These are phyloP conservation scores for Calocybe gangraenosa DNA, from an alignment of 768 basidiomycete genomes.

Conservation along the genomic window DNA sequence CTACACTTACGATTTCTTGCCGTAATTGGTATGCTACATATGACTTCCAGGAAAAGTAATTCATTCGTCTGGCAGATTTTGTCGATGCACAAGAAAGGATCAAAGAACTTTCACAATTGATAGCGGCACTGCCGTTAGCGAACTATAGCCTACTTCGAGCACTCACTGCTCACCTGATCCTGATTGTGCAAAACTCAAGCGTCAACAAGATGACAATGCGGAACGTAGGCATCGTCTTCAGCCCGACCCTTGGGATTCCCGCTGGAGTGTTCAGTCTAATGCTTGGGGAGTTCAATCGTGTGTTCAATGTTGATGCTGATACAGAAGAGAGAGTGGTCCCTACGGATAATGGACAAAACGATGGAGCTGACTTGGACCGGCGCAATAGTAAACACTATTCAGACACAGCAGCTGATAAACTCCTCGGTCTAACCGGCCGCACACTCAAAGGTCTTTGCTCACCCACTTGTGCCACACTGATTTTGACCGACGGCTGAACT, in stretches of 20 bases:
- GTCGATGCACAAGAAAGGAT: constrained; percentile 87
- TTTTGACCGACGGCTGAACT: constrained; percentile 16
- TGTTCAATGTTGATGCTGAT: constrained; percentile 76
- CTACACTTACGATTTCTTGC: constrained; percentile 87
- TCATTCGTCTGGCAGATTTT: constrained; percentile 54
- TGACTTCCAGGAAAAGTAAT: constrained; percentile 3
- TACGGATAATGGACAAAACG: constrained; percentile 22
- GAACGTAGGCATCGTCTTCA: constrained; percentile 98
- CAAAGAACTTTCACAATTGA: constrained; percentile 78
- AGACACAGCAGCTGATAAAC: constrained; percentile 76
- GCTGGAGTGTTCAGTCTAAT: constrained; percentile 95
- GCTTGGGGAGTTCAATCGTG: constrained; percentile 88
- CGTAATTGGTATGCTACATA: constrained; percentile 76
- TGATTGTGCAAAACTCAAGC: constrained; percentile 86
- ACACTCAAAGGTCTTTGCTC: constrained; percentile 53
- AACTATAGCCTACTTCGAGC: constrained; percentile 95
- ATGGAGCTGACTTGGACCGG: constrained; percentile 40
- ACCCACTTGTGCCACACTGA: constrained; percentile 10
- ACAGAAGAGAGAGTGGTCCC: constrained; percentile 26
- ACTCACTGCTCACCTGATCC: constrained; percentile 89
- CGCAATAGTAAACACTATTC: constrained; percentile 85
- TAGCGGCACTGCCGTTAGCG: constrained; percentile 81
- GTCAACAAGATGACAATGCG: constrained; percentile 99
- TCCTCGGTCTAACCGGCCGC: constrained; percentile 76
- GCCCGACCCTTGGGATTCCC: constrained; percentile 96